Percentiles rank a stretch among this genome's conserved stretches.
Evolutionary conservation across 176 grass and related monocot genomes (phyloP).

Genomic region (Phyllostachys edulis): DNA sequence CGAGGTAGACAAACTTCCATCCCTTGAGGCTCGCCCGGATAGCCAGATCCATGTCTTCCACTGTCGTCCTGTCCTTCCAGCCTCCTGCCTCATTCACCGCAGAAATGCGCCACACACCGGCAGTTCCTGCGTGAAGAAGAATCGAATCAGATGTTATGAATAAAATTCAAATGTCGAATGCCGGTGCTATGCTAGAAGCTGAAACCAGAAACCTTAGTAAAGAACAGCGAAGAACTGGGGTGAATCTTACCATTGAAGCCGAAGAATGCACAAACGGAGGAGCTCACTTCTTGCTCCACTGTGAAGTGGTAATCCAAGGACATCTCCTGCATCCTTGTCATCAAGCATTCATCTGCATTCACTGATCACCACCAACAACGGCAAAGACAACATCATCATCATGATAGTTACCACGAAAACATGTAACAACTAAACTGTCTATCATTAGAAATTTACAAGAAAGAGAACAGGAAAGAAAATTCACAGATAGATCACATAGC

Average conservation of each 20-base stretch:
- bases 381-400: not conserved
- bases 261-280: constrained; percentile 72
- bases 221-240: not conserved
- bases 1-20: constrained; percentile 81
- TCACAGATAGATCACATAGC: not conserved
- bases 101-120: constrained; percentile 67
- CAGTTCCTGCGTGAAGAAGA: constrained; percentile 40
- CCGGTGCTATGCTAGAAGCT: not conserved
- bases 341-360: constrained; percentile 82
- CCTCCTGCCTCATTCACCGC: constrained; percentile 72
- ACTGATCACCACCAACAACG: constrained; percentile 38
- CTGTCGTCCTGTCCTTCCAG: constrained; percentile 83
- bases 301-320: constrained; percentile 91
- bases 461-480: not conserved
- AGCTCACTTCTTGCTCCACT: constrained; percentile 80
- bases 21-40: constrained; percentile 69
- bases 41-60: constrained; percentile 84
- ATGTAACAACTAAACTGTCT: not conserved
- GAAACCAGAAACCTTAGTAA: not conserved
- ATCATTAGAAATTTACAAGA: not conserved
- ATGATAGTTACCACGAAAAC: not conserved
- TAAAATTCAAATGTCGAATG: not conserved
- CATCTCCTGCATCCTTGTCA: constrained; percentile 99
- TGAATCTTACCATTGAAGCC: constrained; percentile 67
- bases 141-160: not conserved